Evolutionary conservation across 441 rosid species (phyloP), one percentile per base, ranked within the genome.

Genomic region (Codiaeum variegatum): DNA sequence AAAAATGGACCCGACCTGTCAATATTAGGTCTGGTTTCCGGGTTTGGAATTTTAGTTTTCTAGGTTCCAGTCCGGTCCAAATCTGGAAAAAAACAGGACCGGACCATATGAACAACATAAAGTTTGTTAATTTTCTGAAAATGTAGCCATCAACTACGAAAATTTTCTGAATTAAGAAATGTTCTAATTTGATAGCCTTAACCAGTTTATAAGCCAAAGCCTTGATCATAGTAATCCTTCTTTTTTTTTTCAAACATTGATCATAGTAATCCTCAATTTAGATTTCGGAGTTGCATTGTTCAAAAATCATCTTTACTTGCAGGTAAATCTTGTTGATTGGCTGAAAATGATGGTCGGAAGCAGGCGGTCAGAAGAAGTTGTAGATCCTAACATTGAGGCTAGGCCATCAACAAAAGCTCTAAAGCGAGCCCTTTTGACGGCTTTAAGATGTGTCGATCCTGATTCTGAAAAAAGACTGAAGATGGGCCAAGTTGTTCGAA

Each of bases 281-380:
- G 52, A 47, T 47, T 65, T 12, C 18, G 16, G 34, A 42, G 62
- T 55, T 62, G 72, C 9, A 60, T 62, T 56, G 23, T 62, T 54
- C 62, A 54, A 69, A 62, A 49, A 65, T 58, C 66, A 28, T 32
- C 59, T 51, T 3, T 71, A 63, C 7, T 75, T 70, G 69, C 84
- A 95, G 99, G 96, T 95, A 74, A 95, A 95, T 85, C 80, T 95
- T 47, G 98, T 95, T 15, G 98, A 95, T 79, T 95, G 98, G 99
- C 85, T 93, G 73, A 95, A 95, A 78, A 89, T 90, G 94, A 93
- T 95, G 98, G 97, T 93, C 6, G 97, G 96, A 62, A 77, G 71
- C 77, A 81, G 95, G 83, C 86, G 89, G 51, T 72, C 96, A 5
- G 98, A 95, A 69, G 98, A 91, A 85, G 98, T 93, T 29, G 83